Base-by-base conservation (phyloP, 2,329 filamentous ascomycete species). In the Lasiodiplodia gonubiensis region DNA sequence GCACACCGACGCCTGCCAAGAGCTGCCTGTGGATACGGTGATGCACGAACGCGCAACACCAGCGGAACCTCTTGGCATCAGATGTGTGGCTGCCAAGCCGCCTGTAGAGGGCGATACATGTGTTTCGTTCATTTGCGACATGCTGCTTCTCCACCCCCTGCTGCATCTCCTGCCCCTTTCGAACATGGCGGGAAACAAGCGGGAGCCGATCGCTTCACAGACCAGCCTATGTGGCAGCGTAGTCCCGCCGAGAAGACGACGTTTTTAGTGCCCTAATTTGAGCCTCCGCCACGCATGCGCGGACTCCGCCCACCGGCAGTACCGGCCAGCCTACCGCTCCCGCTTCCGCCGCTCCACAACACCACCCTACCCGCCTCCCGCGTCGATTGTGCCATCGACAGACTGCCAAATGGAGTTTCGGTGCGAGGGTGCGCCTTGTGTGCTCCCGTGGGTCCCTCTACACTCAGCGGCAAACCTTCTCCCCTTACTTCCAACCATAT, bases 151-250 rank as follows among this genome's bases (percentile, higher is more conserved):
- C 42, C 59, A 51, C 59, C 59, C 59, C 59, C 46, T 51, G 59
- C 57, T 51, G 59, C 46, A 63, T 49, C 59, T 63, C 59, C 59
- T 63, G 59, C 59, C 59, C 59, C 59, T 63, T 63, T 63, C 59
- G 59, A 46, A 23, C 59, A 63, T 18, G 23, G 57, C 42, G 39
- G 39, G 57, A 59, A 27, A 46, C 55, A 46, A 59, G 55, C 55
- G 55, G 37, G 25, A 49, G 57, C 57, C 30, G 39, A 48, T 61
- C 57, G 25, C 21, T 23, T 16, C 18, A 33, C 57, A 25, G 57
- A n/a, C 57, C 57, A 59, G 57, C 25, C 39, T 42, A 61, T 61
- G 57, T 49, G 57, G 57, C 42, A 49, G 57, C 57, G 10, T 42
- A 42, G 55, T 27, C 14, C 55, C 37, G 21, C 55, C 37, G 37